phyloP scores from a whole-genome alignment of 257 asterid species.

The Solanum commersonii region DNA sequence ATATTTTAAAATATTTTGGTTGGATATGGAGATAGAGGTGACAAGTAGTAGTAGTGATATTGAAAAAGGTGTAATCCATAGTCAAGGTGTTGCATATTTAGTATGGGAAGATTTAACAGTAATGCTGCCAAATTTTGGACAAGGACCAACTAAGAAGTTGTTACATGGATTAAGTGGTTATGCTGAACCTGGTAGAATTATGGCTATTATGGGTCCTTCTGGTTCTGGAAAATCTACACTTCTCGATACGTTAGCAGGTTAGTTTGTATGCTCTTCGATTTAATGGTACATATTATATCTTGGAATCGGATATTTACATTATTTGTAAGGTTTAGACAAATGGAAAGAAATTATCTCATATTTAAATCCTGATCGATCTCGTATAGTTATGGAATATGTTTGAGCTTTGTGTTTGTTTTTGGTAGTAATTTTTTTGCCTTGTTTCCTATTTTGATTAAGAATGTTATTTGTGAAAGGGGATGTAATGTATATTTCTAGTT shows the following conservation, averaged over 20 bases:
- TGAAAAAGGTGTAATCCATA: slow-evolving; percentile 22
- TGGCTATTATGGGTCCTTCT: slow-evolving; percentile 99
- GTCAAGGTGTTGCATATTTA: slow-evolving; percentile 50
- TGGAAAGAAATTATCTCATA: neutral
- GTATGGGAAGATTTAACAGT: slow-evolving; percentile 81
- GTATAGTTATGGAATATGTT: neutral
- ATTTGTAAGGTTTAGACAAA: neutral
- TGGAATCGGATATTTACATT: neutral
- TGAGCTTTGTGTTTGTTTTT: neutral
- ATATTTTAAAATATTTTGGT: no score
- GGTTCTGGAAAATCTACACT: slow-evolving; percentile 97
- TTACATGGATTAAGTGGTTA: slow-evolving; percentile 65
- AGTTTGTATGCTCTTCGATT: neutral
- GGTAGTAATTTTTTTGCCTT: neutral
- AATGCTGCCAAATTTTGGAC: slow-evolving; percentile 71
- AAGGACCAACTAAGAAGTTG: slow-evolving; percentile 62
- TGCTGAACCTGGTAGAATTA: slow-evolving; percentile 86
- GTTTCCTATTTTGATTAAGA: neutral
- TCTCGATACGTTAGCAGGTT: slow-evolving; percentile 76
- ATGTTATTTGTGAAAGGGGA: neutral
- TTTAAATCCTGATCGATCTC: neutral
- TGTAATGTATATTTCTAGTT: neutral
- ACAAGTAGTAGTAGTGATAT: slow-evolving; percentile 16
- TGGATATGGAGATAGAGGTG: slow-evolving; percentile 39
- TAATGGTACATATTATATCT: neutral